Percentiles rank a stretch among this genome's conserved stretches.
Evolutionary conservation across 108 stramenopile species (phyloP).

Genomic region (Pseudonitzschia pungens): DNA sequence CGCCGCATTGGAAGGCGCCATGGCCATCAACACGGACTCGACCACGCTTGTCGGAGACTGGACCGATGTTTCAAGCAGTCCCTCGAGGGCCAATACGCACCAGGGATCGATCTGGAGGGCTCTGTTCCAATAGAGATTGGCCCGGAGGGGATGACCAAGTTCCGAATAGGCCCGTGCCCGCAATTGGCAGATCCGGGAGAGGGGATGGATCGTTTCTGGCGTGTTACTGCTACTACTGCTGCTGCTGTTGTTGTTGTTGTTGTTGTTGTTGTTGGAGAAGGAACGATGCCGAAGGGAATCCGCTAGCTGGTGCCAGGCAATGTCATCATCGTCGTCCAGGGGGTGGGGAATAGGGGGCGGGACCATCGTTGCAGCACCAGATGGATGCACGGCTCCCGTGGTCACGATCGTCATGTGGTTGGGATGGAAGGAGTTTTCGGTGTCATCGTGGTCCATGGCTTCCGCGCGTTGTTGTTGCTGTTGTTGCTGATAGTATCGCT

Average conservation of each 20-base stretch:
- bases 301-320: slow-evolving; percentile 35
- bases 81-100: slow-evolving; percentile 68
- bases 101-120: slow-evolving; percentile 63
- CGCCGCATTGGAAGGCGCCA: not conserved
- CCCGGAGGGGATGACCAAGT: slow-evolving; percentile 68
- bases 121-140: slow-evolving; percentile 55
- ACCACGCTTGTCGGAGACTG: slow-evolving; percentile 30
- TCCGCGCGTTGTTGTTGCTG: not conserved
- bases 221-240: slow-evolving; percentile 6
- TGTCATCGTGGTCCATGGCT: slow-evolving; percentile 2
- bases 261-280: not conserved
- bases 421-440: slow-evolving; percentile 3
- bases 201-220: slow-evolving; percentile 50
- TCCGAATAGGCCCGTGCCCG: slow-evolving; percentile 66
- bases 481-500: not conserved
- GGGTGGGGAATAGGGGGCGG: not conserved
- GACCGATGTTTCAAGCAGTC: slow-evolving; percentile 47
- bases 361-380: not conserved
- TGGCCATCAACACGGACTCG: not conserved
- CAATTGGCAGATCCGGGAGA: slow-evolving; percentile 57
- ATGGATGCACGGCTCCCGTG: not conserved
- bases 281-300: slow-evolving; percentile 2
- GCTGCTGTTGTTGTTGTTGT: not conserved
- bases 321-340: slow-evolving; percentile 47
- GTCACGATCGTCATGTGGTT: not conserved